Evolutionary conservation across 2,329 filamentous ascomycete genomes (phyloP).

Genomic region (Ophiostoma quercus): DNA sequence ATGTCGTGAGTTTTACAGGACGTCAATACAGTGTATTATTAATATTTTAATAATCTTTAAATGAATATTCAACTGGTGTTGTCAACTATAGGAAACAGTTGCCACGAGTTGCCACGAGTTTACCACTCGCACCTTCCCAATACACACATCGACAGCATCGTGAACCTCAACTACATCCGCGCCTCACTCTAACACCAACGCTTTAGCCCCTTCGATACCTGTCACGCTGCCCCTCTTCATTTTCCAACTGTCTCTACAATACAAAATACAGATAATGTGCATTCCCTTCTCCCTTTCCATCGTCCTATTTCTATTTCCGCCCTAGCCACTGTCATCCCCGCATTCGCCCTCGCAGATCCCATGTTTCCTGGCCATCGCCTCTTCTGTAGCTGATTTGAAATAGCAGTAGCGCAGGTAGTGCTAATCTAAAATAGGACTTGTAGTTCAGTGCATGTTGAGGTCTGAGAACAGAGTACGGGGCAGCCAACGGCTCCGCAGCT

Average conservation of each 20-base stretch:
- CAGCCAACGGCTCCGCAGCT: conserved; percentile 21
- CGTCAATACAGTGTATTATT: neutral
- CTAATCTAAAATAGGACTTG: neutral
- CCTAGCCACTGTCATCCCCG: conserved; percentile 18
- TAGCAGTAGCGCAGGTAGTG: neutral
- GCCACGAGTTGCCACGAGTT: neutral
- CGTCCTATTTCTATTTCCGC: conserved; percentile 15
- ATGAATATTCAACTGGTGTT: too few species aligned
- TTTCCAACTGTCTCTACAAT: neutral
- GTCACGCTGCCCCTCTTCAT: neutral
- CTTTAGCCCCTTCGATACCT: neutral
- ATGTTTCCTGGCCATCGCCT: conserved; percentile 15
- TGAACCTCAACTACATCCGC: neutral
- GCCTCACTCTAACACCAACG: neutral
- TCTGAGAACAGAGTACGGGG: neutral
- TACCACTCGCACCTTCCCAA: neutral
- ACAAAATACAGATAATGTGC: too few species aligned
- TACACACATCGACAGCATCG: neutral
- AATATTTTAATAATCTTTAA: too few species aligned
- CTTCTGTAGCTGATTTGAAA: conserved; percentile 5
- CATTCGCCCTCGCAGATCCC: conserved; percentile 18
- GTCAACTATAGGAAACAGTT: neutral
- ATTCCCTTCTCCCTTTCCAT: conserved; percentile 14
- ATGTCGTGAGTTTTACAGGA: too few species aligned
- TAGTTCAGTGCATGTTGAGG: neutral